A percentile compares a stretch with the other conserved stretches of the same genome.
Evolutionary conservation across 2,329 filamentous ascomycete genomes (phyloP).

Genomic region (Hawksworthiomyces lignivorus): DNA sequence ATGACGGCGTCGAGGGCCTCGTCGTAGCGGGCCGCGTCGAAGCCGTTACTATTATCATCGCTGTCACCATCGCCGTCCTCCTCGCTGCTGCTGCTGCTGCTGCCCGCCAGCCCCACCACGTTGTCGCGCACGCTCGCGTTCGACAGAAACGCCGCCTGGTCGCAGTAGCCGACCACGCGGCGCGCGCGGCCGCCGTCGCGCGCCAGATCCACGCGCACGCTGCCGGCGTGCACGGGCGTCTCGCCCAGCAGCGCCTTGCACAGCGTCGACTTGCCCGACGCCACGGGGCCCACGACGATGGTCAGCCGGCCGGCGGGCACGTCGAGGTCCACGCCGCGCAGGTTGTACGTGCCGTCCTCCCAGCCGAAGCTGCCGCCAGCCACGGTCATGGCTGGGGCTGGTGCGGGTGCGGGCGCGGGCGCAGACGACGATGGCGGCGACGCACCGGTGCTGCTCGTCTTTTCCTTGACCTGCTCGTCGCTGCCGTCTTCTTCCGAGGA

Average conservation of each 20-base stretch:
- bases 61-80: no score
- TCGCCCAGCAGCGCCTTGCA: slow-evolving; percentile 33
- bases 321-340: slow-evolving; percentile 26
- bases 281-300: slow-evolving; percentile 35
- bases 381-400: no score
- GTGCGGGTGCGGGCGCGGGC: no score
- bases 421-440: not conserved
- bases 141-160: slow-evolving; percentile 28
- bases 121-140: slow-evolving; percentile 27
- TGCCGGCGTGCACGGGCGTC: slow-evolving; percentile 21
- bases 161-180: slow-evolving; percentile 30
- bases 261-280: slow-evolving; percentile 36
- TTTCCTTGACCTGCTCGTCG: no score
- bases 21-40: slow-evolving; percentile 20
- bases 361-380: slow-evolving; percentile 27
- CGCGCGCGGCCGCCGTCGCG: slow-evolving; percentile 9
- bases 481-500: not conserved
- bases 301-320: slow-evolving; percentile 26
- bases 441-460: no score
- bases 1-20: slow-evolving; percentile 24
- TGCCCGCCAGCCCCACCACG: slow-evolving; percentile 19
- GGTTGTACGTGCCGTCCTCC: slow-evolving; percentile 20
- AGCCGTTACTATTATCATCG: no score
- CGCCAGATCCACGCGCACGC: slow-evolving; percentile 15
- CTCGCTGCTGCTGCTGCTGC: not conserved